Conservation (phyloP, 1,284 basidiomycete genomes). For the Crepidotus sp. region DNA sequence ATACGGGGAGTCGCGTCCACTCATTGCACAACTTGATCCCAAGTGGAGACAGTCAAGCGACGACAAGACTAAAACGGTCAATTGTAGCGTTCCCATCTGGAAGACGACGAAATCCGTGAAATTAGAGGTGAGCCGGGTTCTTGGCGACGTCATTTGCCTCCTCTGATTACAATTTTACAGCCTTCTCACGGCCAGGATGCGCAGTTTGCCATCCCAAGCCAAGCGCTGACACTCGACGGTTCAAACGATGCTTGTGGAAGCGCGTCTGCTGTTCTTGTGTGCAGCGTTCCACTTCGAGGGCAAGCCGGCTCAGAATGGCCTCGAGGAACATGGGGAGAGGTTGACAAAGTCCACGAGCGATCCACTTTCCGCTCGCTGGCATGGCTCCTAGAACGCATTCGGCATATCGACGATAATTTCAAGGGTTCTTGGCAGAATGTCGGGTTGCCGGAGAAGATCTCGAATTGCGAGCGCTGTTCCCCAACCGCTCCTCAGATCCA, state of each 20-base stretch:
- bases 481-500: constrained; percentile 67
- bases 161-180: constrained; percentile 30
- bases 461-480: constrained; percentile 67
- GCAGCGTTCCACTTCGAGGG: constrained; percentile 58
- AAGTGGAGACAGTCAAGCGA: constrained; percentile 68
- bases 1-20: constrained; percentile 70
- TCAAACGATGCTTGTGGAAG: constrained; percentile 57
- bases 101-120: constrained; percentile 34
- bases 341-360: constrained; percentile 81
- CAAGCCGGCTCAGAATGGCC: constrained; percentile 76
- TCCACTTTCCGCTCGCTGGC: constrained; percentile 72
- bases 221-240: constrained; percentile 44
- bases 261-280: constrained; percentile 74
- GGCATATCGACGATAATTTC: constrained; percentile 59
- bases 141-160: constrained; percentile 36
- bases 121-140: constrained; percentile 37
- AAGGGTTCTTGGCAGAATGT: constrained; percentile 48
- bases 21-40: constrained; percentile 61
- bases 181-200: constrained; percentile 50
- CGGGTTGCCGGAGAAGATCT: constrained; percentile 30
- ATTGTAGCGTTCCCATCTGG: constrained; percentile 64
- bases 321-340: constrained; percentile 60
- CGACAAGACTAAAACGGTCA: constrained; percentile 39
- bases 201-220: constrained; percentile 54
- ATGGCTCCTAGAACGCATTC: constrained; percentile 81